A percentile compares a stretch with the other conserved stretches of the same genome.
Evolutionary conservation across 768 basidiomycete species (phyloP).

Genomic region (Bullera alba): DNA sequence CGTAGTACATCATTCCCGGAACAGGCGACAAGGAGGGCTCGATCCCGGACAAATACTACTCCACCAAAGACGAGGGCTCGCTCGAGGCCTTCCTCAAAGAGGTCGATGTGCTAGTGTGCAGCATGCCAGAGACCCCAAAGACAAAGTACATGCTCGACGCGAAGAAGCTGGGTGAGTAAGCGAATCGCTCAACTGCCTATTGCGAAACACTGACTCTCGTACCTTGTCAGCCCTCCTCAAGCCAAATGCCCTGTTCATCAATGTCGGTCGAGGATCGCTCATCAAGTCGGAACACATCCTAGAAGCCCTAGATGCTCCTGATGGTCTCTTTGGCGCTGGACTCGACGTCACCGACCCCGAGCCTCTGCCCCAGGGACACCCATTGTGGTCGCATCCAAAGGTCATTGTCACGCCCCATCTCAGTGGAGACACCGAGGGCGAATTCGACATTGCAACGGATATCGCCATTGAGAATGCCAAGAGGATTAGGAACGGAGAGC

Average conservation of each 20-base stretch:
- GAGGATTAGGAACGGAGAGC: constrained; percentile 20
- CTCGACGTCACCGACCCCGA: constrained; percentile 48
- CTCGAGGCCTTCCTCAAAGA: constrained; percentile 32
- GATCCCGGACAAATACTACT: constrained; percentile 36
- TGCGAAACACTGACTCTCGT: neutral
- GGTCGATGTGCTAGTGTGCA: constrained; percentile 38
- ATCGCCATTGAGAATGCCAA: constrained; percentile 32
- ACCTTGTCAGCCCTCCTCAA: constrained; percentile 30
- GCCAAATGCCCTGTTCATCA: constrained; percentile 42
- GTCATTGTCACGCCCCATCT: constrained; percentile 47
- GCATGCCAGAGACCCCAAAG: constrained; percentile 33
- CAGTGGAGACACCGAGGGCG: constrained; percentile 34
- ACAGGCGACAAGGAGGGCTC: constrained; percentile 42
- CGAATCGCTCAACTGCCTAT: constrained; percentile 1
- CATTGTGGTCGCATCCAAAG: constrained; percentile 44
- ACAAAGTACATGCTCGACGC: constrained; percentile 31
- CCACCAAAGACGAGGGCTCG: constrained; percentile 21
- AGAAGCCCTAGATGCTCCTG: constrained; percentile 16
- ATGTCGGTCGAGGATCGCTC: constrained; percentile 45
- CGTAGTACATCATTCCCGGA: constrained; percentile 41
- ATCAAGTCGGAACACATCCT: constrained; percentile 40
- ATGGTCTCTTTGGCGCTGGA: constrained; percentile 33
- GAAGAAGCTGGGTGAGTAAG: constrained; percentile 30
- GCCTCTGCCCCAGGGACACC: constrained; percentile 42
- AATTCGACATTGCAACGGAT: constrained; percentile 33